These are phyloP conservation scores for Phytopythium montanum DNA, from an alignment of 352 stramenopile genomes.

Conservation along the genomic window DNA sequence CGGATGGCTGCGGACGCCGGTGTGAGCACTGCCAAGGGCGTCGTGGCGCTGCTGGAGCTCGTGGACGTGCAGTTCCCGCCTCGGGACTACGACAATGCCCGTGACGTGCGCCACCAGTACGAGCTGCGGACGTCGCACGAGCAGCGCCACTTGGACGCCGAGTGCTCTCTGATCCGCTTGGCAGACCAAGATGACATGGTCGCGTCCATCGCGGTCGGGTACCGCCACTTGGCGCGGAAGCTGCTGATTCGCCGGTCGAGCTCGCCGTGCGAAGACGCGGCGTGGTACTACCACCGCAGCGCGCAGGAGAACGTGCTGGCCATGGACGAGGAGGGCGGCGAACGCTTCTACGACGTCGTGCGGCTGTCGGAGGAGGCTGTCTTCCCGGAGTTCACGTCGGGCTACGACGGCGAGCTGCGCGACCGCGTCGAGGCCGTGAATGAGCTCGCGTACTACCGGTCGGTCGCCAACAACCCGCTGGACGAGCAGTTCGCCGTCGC, in stretches of 20 bases:
- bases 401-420: slow-evolving; percentile 10
- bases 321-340: slow-evolving; percentile 45
- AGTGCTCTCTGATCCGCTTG: slow-evolving; percentile 29
- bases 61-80: slow-evolving; percentile 34
- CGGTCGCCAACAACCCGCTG: slow-evolving; percentile 50
- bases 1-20: slow-evolving; percentile 37
- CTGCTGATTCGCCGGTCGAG: slow-evolving; percentile 11
- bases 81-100: slow-evolving; percentile 11
- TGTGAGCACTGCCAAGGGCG: slow-evolving; percentile 29
- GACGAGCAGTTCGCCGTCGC: slow-evolving; percentile 58
- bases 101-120: slow-evolving; percentile 12
- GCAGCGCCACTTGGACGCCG: slow-evolving; percentile 27
- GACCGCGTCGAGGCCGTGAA: slow-evolving; percentile 44
- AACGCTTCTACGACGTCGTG: slow-evolving; percentile 31
- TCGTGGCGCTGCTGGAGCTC: slow-evolving; percentile 54
- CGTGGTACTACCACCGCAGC: slow-evolving; percentile 46
- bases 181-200: slow-evolving; percentile 38
- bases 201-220: slow-evolving; percentile 53
- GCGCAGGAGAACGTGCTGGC: slow-evolving; percentile 53
- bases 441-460: slow-evolving; percentile 60
- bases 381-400: slow-evolving; percentile 7
- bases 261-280: slow-evolving; percentile 30
- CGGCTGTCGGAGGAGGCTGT: slow-evolving; percentile 46
- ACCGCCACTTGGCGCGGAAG: slow-evolving; percentile 39
- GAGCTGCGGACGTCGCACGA: slow-evolving; percentile 15